Percentiles rank a stretch among this genome's conserved stretches.
These are phyloP conservation scores for Acaromyces ingoldii DNA, from an alignment of 1,284 basidiomycete genomes.

Conservation along the genomic window DNA sequence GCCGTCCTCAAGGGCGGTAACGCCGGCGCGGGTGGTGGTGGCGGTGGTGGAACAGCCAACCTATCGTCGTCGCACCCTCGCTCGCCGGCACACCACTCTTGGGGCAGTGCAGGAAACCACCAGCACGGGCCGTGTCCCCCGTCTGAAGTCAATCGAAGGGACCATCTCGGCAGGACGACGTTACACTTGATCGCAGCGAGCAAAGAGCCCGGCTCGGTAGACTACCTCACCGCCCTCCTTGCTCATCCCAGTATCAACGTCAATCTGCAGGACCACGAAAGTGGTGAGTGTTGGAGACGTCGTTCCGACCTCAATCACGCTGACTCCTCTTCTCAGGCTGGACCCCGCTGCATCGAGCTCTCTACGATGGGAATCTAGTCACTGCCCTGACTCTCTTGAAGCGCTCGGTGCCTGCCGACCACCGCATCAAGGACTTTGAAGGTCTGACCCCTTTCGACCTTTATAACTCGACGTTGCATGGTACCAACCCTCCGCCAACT, in stretches of 20 bases:
- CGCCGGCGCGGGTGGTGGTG: background rate
- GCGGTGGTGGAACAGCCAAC: background rate
- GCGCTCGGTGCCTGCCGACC: slow-evolving; percentile 57
- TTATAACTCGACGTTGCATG: slow-evolving; percentile 62
- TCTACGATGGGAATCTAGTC: slow-evolving; percentile 79
- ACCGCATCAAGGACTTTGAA: slow-evolving; percentile 73
- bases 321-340: slow-evolving; percentile 58
- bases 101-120: background rate
- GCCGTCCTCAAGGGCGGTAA: slow-evolving; percentile 14
- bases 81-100: slow-evolving; percentile 9
- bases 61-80: slow-evolving; percentile 2
- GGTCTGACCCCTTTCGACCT: slow-evolving; percentile 90
- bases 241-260: slow-evolving; percentile 71
- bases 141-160: slow-evolving; percentile 67
- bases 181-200: slow-evolving; percentile 74
- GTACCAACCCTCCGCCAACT: slow-evolving; percentile 52
- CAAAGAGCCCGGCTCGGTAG: slow-evolving; percentile 61
- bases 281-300: slow-evolving; percentile 8
- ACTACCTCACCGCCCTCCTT: slow-evolving; percentile 77
- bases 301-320: background rate
- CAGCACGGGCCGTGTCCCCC: slow-evolving; percentile 35
- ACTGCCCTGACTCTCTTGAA: slow-evolving; percentile 72
- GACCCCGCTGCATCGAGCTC: slow-evolving; percentile 84
- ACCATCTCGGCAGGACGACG: slow-evolving; percentile 69
- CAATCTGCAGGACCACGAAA: slow-evolving; percentile 66